These are phyloP conservation scores for Fusarium mexicanum DNA, from an alignment of 2,329 filamentous ascomycete species.

Conservation along the genomic window DNA sequence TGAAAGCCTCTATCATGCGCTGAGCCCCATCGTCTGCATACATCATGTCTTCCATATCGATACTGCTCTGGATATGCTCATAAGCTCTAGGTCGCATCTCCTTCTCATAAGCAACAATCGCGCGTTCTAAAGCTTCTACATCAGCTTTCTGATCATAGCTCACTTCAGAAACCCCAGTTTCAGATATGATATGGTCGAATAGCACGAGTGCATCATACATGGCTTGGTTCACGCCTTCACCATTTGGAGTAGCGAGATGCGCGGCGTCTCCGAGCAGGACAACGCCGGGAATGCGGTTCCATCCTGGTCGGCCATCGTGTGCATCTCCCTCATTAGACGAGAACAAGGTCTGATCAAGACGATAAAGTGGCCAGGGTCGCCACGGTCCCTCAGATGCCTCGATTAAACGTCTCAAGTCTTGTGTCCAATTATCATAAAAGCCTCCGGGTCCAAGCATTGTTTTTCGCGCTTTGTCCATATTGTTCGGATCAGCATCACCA, in stretches of 20 bases:
- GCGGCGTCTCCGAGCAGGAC: not conserved
- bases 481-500: not conserved
- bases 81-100: not conserved
- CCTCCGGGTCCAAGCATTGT: not conserved
- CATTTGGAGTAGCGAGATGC: not conserved
- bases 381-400: not conserved
- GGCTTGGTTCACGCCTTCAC: conserved; percentile 2
- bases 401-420: not conserved
- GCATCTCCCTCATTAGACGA: not conserved
- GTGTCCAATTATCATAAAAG: not conserved
- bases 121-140: not conserved
- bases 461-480: not conserved
- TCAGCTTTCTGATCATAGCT: not conserved
- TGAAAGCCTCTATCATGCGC: not conserved
- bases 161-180: not conserved
- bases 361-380: conserved; percentile 7
- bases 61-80: conserved; percentile 2
- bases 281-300: not conserved
- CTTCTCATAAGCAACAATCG: not conserved
- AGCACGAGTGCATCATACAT: conserved; percentile 1
- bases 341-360: not conserved
- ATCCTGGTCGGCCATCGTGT: not conserved
- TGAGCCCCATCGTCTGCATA: conserved; percentile 1
- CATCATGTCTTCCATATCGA: conserved; percentile 1
- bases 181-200: not conserved